Evolutionary conservation across 2,329 filamentous ascomycete species (phyloP).

Genomic region (Ceratocystis colombiana): DNA sequence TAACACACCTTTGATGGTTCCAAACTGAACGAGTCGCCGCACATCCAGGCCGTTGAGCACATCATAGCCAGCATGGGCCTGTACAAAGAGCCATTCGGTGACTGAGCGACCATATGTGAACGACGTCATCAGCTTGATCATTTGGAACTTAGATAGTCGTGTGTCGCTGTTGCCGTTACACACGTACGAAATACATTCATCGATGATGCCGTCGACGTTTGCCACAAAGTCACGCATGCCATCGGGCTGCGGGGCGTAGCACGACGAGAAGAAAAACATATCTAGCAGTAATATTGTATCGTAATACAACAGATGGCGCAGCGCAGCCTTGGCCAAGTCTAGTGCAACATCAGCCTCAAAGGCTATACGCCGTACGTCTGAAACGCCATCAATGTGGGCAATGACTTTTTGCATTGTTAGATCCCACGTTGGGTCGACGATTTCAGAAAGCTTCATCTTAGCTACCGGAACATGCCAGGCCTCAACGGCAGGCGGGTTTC

Average conservation of each 20-base stretch:
- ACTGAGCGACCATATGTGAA: slow-evolving; percentile 75
- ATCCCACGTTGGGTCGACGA: slow-evolving; percentile 62
- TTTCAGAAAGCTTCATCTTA: slow-evolving; percentile 53
- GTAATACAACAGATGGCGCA: slow-evolving; percentile 87
- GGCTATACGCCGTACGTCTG: slow-evolving; percentile 79
- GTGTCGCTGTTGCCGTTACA: slow-evolving; percentile 38
- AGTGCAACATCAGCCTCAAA: slow-evolving; percentile 76
- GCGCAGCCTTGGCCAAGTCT: slow-evolving; percentile 71
- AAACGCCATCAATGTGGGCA: slow-evolving; percentile 79
- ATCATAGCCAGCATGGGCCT: slow-evolving; percentile 54
- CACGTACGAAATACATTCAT: slow-evolving; percentile 82
- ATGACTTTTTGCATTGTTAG: slow-evolving; percentile 71
- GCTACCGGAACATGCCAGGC: slow-evolving; percentile 84
- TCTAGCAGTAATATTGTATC: slow-evolving; percentile 83
- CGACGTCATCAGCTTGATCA: slow-evolving; percentile 77
- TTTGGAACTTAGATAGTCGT: slow-evolving; percentile 48
- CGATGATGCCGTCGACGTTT: slow-evolving; percentile 63
- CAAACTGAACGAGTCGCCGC: slow-evolving; percentile 86
- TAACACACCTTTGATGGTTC: slow-evolving; percentile 86
- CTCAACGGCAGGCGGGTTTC: slow-evolving; percentile 64
- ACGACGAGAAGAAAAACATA: slow-evolving; percentile 86
- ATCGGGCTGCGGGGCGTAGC: slow-evolving; percentile 65
- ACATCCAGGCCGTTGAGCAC: slow-evolving; percentile 72
- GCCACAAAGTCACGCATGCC: slow-evolving; percentile 70
- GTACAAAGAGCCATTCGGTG: slow-evolving; percentile 72